A percentile compares a stretch with the other conserved stretches of the same genome.
These are phyloP conservation scores for Claviceps sorghi DNA, from an alignment of 2,329 filamentous ascomycete genomes.

Conservation along the genomic window DNA sequence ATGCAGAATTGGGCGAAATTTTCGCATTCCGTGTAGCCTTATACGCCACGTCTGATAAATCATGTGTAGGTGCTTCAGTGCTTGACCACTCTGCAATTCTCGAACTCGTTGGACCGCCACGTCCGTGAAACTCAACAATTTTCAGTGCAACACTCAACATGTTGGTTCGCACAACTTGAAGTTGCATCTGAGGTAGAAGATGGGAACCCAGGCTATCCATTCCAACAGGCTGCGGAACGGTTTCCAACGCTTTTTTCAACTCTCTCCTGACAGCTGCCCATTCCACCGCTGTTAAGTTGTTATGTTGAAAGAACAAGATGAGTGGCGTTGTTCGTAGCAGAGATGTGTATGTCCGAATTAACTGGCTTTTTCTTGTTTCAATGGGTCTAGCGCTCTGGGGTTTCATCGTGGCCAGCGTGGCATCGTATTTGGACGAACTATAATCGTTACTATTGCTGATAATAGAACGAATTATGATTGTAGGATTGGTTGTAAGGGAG, in stretches of 20 bases:
- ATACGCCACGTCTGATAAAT: conserved; percentile 40
- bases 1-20: conserved; percentile 25
- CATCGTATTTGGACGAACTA: conserved; percentile 26
- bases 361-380: conserved; percentile 79
- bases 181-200: conserved; percentile 48
- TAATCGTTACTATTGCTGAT: background rate
- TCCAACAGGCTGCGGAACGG: conserved; percentile 22
- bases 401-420: conserved; percentile 49
- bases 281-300: conserved; percentile 55
- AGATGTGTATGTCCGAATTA: conserved; percentile 74
- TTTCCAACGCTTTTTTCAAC: conserved; percentile 26
- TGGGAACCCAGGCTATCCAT: conserved; percentile 17
- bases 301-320: conserved; percentile 67
- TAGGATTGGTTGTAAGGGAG: conserved; percentile 14
- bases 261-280: conserved; percentile 31
- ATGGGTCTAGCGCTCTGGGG: conserved; percentile 77
- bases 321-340: conserved; percentile 73
- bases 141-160: conserved; percentile 78
- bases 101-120: conserved; percentile 23
- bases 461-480: background rate
- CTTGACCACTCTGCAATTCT: conserved; percentile 17
- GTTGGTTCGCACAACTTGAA: conserved; percentile 76
- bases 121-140: conserved; percentile 70
- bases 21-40: conserved; percentile 27
- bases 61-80: conserved; percentile 27